Conservation (phyloP, 495 filamentous ascomycete genomes). For the Aspergillus ostianus region DNA sequence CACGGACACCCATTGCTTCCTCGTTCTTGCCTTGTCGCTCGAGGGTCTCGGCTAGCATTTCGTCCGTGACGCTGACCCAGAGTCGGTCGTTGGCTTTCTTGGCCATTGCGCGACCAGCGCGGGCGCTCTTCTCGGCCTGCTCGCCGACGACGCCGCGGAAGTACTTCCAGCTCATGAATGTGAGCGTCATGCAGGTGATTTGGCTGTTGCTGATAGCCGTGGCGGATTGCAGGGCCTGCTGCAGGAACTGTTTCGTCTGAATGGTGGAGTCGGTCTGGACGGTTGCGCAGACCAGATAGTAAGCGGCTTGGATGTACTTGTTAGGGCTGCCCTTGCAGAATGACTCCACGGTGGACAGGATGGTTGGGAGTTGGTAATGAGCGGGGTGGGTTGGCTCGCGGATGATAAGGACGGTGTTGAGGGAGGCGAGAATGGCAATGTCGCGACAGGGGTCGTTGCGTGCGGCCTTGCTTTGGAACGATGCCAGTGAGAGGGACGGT, state of each 20-base stretch:
- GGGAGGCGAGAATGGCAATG: conserved; percentile 69
- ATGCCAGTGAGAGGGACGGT: conserved; percentile 51
- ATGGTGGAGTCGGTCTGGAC: conserved; percentile 60
- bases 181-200: conserved; percentile 76
- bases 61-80: conserved; percentile 83
- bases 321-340: conserved; percentile 67
- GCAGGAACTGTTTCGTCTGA: conserved; percentile 74
- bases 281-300: conserved; percentile 72
- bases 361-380: conserved; percentile 40
- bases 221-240: conserved; percentile 59
- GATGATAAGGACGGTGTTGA: conserved; percentile 83
- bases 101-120: conserved; percentile 71
- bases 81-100: conserved; percentile 70
- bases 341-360: conserved; percentile 65
- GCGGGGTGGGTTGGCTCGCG: conserved; percentile 58
- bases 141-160: conserved; percentile 84
- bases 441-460: conserved; percentile 63
- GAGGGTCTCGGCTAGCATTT: conserved; percentile 72
- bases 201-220: conserved; percentile 61
- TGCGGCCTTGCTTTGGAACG: conserved; percentile 37
- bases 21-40: conserved; percentile 66
- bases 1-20: conserved; percentile 54
- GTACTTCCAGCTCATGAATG: conserved; percentile 80
- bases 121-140: conserved; percentile 85
- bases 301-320: conserved; percentile 72